Conservation (phyloP, 768 basidiomycete species). For the Auricularia sp. region DNA sequence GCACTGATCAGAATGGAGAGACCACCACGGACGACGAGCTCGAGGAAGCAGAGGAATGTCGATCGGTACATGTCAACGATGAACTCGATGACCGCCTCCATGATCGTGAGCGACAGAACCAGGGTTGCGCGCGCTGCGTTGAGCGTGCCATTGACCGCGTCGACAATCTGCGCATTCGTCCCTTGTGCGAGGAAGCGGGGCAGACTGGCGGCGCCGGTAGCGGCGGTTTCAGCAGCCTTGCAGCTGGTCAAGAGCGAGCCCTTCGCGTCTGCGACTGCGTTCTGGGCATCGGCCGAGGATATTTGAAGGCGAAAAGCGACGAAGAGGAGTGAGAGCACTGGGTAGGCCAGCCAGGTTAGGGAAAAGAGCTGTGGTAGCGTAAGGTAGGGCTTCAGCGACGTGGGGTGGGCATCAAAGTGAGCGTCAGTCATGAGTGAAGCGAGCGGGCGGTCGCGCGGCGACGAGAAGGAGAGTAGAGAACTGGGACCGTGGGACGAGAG, state of each 20-base stretch:
- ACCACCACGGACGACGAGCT: slow-evolving; percentile 75
- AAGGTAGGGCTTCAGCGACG: slow-evolving; percentile 50
- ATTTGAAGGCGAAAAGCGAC: slow-evolving; percentile 74
- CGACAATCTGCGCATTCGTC: slow-evolving; percentile 68
- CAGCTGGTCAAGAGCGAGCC: slow-evolving; percentile 72
- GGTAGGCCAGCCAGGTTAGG: slow-evolving; percentile 84
- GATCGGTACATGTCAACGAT: slow-evolving; percentile 88
- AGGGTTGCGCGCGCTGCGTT: slow-evolving; percentile 66
- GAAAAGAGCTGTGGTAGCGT: slow-evolving; percentile 74
- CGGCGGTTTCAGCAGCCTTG: slow-evolving; percentile 72
- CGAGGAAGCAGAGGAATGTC: slow-evolving; percentile 86
- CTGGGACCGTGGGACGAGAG: not conserved
- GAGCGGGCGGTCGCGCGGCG: not conserved
- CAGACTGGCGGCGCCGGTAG: slow-evolving; percentile 73
- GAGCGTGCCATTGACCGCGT: slow-evolving; percentile 70
- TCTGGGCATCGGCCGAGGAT: slow-evolving; percentile 59
- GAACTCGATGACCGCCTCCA: slow-evolving; percentile 87
- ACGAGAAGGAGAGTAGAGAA: not conserved
- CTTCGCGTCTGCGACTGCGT: slow-evolving; percentile 60
- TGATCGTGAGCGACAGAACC: slow-evolving; percentile 62
- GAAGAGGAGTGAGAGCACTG: slow-evolving; percentile 79
- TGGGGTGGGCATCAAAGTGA: not conserved
- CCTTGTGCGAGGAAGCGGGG: slow-evolving; percentile 82
- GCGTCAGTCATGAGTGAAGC: not conserved
- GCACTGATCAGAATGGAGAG: slow-evolving; percentile 72